Conservation (phyloP, 1,284 basidiomycete genomes). For the Trametes hirsuta region DNA sequence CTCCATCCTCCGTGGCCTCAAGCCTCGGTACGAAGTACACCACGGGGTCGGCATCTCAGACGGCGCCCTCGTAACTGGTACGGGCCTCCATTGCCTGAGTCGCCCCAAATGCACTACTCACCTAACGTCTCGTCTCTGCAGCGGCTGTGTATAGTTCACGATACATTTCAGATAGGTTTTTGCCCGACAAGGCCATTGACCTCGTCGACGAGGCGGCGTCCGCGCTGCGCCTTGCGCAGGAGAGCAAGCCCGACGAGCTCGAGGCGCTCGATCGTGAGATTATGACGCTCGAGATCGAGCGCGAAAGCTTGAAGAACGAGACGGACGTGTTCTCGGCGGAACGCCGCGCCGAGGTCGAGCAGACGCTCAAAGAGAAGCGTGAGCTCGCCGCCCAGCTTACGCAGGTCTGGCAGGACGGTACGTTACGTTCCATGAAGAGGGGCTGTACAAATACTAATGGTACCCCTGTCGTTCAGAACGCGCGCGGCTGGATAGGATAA, state of each 20-base stretch:
- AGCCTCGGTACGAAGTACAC: constrained; percentile 85
- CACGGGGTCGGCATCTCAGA: constrained; percentile 93
- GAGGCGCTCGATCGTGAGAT: constrained; percentile 85
- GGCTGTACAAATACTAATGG: background rate
- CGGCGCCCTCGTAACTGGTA: constrained; percentile 81
- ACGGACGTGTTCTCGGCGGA: constrained; percentile 81
- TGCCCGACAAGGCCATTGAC: constrained; percentile 92
- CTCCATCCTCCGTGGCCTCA: constrained; percentile 87
- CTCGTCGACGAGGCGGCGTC: constrained; percentile 91
- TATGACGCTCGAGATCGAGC: constrained; percentile 88
- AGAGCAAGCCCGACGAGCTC: constrained; percentile 86
- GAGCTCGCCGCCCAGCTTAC: constrained; percentile 66
- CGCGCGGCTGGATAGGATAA: constrained; percentile 74
- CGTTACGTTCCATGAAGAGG: background rate
- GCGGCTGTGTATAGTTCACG: constrained; percentile 84
- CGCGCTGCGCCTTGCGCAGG: constrained; percentile 87
- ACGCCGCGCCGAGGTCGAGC: constrained; percentile 70
- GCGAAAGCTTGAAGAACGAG: constrained; percentile 90
- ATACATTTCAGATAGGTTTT: constrained; percentile 84
- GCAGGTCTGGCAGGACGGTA: constrained; percentile 74
- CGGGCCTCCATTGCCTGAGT: constrained; percentile 11
- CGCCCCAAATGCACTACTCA: background rate
- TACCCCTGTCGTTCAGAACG: constrained; percentile 55
- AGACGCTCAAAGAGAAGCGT: constrained; percentile 61
- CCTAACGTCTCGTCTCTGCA: constrained; percentile 23